Base-by-base conservation (phyloP, 345 rosid species). In the Crucihimalaya himalaica region DNA sequence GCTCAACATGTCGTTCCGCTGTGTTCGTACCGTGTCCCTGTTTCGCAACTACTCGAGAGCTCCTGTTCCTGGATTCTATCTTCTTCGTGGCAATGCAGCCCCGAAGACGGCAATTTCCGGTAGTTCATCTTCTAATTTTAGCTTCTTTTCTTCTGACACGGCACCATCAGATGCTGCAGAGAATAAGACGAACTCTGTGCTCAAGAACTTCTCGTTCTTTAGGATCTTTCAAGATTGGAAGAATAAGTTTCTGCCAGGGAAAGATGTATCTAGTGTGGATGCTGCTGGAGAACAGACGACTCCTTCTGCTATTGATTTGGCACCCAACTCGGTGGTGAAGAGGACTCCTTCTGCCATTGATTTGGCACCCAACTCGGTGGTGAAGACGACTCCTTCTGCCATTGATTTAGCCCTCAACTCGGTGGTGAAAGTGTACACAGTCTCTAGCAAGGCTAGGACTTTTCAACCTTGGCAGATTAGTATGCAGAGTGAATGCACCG, bases 401-500 rank as follows among this genome's bases (percentile, higher is more conserved):
- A 70, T 77, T 39, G 83, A 86, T 28, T 40, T 85, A 75, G 88
- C 93, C 3, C 60, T 86, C 39, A 88, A 87, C 46, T 86, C 88
- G 0, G 91, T 86, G 18, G 89, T 88, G 18, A 90, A 90, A 81
- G 72, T 87, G 28, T 84, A 85, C 78, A 80, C 89, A 0, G 89
- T 86, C 42, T 75, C 83, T 51, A 86, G 84, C 61, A 81, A 87
- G 69, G 91, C 89, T 63, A 84, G 82, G 70, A 78, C 79, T 66
- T 72, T 81, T 40, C 86, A 84, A 43, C 91, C 93, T 0, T 90
- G 91, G 93, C 89, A 90, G 83, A 84, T 83, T 61, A 83, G 85
- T 78, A 79, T 85, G 18, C 91, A 83, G 70, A 83, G 85, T 16
- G 88, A 88, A 79, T 66, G 82, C 50, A 80, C 80, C 70, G 93